Evolutionary conservation across 345 rosid species (phyloP).

Genomic region (Acer negundo): DNA sequence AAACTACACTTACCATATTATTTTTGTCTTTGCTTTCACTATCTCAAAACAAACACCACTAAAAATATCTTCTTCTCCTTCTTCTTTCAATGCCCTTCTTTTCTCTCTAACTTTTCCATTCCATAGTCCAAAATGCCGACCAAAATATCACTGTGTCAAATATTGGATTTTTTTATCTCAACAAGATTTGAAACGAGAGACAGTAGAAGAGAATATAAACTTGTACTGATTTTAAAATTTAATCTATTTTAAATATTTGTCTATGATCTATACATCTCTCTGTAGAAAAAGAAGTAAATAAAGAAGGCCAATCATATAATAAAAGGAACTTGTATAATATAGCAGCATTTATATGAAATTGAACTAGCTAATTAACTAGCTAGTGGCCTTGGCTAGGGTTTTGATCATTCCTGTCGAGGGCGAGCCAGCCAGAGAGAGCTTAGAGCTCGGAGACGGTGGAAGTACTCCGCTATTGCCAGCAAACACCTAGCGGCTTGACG

Average conservation of each 20-base stretch:
- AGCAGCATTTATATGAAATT: too few species aligned
- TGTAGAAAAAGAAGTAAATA: slow-evolving; percentile 17
- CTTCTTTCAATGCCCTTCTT: neutral
- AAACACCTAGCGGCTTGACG: slow-evolving; percentile 89
- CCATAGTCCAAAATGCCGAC: slow-evolving; percentile 27
- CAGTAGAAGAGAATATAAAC: slow-evolving; percentile 1
- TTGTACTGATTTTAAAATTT: slow-evolving; percentile 26
- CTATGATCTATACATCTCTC: slow-evolving; percentile 37
- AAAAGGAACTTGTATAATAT: neutral
- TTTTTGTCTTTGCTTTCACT: slow-evolving; percentile 12
- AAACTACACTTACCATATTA: neutral
- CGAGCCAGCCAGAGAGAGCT: slow-evolving; percentile 96
- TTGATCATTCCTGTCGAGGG: slow-evolving; percentile 69
- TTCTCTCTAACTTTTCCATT: neutral
- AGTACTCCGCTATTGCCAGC: slow-evolving; percentile 81
- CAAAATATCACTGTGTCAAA: slow-evolving; percentile 12
- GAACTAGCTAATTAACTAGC: slow-evolving; percentile 15
- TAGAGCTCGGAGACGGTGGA: slow-evolving; percentile 90
- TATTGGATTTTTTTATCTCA: neutral
- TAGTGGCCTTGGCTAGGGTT: slow-evolving; percentile 25
- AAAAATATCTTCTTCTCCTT: neutral
- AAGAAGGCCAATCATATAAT: slow-evolving; percentile 7
- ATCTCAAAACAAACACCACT: neutral
- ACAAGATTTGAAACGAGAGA: neutral
- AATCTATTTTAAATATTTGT: slow-evolving; percentile 21